Base-by-base conservation (phyloP, 2,329 filamentous ascomycete genomes). In the Zasmidium angulare region DNA sequence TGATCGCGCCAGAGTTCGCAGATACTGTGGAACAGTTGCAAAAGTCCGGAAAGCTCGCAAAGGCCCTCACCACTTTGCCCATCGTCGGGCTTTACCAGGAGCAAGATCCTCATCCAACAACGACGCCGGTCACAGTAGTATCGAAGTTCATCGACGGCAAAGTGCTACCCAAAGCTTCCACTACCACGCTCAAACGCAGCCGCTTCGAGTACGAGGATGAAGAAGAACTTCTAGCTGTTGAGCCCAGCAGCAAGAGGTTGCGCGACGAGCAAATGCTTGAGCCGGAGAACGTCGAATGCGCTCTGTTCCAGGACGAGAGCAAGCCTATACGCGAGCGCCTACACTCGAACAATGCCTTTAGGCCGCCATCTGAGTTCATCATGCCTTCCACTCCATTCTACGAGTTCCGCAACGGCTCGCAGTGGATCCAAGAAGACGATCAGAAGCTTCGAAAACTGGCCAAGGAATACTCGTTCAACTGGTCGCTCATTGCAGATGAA, bases 381-480 rank as follows among this genome's bases (percentile, higher is more conserved):
- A 98, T 98, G 93, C 95, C 95, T 0, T 85, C 88, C 1, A 89
- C 93, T 66, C 86, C 84, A 54, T 99, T 98, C 77, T 98, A 96
- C 70, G 93, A 99, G 74, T 89, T 85, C 62, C 84, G 95, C 43
- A 86, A 83, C 55, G 88, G 92, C 1, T 98, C 95, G 2, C 92
- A 97, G 70, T 99, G 95, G 95, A 91, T 91, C 0, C 84, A 86
- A 71, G 82, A 88, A 2, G 95, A 99, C 72, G 95, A 99, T 66
- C 93, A 98, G 68, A 91, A 96, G 74, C 81, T 99, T 6, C 88
- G 90, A 55, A 84, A 82, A 49, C 81, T 96, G 46, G 95, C 97
- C 19, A 89, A 91, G 67, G 91, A 98, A 63, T 96, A 95, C 71
- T 91, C 91, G 0, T 98, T 97, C 79, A 99, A 99, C 69, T 99